A percentile compares a stretch with the other conserved stretches of the same genome.
Evolutionary conservation across 768 basidiomycete genomes (phyloP).

Genomic region (Lyophyllum shimeji): DNA sequence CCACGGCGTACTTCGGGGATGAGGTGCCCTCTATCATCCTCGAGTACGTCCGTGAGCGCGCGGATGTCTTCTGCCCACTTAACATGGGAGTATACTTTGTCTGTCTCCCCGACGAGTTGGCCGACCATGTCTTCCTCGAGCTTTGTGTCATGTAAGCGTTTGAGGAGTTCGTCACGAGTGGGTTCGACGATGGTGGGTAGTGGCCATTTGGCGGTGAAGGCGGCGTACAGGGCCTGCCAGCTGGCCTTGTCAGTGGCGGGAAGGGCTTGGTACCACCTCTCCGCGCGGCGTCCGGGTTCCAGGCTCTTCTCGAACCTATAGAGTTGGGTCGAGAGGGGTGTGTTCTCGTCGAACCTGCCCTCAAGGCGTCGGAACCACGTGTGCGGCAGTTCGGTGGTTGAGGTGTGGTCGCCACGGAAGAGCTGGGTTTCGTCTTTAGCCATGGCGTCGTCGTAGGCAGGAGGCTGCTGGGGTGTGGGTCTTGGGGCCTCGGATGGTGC

Average conservation of each 20-base stretch:
- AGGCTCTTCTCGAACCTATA: background rate
- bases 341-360: background rate
- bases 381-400: background rate
- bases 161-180: background rate
- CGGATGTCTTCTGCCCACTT: background rate
- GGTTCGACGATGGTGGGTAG: too few species aligned
- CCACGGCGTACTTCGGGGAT: background rate
- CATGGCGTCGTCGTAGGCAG: background rate
- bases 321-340: background rate
- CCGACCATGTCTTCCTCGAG: background rate
- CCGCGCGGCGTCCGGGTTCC: background rate
- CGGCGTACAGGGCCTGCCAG: background rate
- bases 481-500: background rate
- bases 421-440: background rate
- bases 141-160: background rate
- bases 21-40: background rate
- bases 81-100: slow-evolving; percentile 2
- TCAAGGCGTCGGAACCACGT: slow-evolving; percentile 1
- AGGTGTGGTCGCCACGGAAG: background rate
- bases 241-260: background rate
- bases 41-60: background rate
- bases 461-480: background rate
- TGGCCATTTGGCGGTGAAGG: too few species aligned
- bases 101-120: background rate
- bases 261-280: background rate